A percentile compares a stretch with the other conserved stretches of the same genome.
Evolutionary conservation across 129 eudicot species (phyloP).

Genomic region (Arctium lappa): DNA sequence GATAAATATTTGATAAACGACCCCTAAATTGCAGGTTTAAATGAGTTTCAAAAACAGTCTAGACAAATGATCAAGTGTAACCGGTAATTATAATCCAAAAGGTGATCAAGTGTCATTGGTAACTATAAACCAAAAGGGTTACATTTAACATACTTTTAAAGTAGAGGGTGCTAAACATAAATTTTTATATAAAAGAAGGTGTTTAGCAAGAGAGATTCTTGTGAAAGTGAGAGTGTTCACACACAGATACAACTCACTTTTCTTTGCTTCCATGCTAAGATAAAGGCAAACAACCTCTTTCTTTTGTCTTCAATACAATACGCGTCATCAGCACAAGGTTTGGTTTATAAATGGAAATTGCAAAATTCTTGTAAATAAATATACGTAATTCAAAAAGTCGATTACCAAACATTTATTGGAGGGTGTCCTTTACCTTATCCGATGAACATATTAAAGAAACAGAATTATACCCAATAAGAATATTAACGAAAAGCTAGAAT

Average conservation of each 20-base stretch:
- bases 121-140: neutral
- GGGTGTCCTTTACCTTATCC: too few relatives aligned
- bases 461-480: too few relatives aligned
- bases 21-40: neutral
- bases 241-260: neutral
- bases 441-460: too few relatives aligned
- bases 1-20: too few relatives aligned
- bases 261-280: conserved; percentile 11
- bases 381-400: neutral
- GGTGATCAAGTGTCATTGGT: neutral
- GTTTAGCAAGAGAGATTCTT: neutral
- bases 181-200: neutral
- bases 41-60: neutral
- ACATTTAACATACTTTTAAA: neutral
- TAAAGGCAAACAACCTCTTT: neutral
- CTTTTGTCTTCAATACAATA: neutral
- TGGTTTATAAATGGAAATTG: neutral
- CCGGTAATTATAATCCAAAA: too few relatives aligned
- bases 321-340: neutral
- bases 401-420: too few relatives aligned
- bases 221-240: conserved; percentile 7
- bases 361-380: neutral
- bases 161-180: neutral
- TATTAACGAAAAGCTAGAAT: too few relatives aligned
- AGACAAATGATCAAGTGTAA: neutral